Evolutionary conservation across 805 yeast genomes (phyloP).

Genomic region (Cyberlindnera maritima): DNA sequence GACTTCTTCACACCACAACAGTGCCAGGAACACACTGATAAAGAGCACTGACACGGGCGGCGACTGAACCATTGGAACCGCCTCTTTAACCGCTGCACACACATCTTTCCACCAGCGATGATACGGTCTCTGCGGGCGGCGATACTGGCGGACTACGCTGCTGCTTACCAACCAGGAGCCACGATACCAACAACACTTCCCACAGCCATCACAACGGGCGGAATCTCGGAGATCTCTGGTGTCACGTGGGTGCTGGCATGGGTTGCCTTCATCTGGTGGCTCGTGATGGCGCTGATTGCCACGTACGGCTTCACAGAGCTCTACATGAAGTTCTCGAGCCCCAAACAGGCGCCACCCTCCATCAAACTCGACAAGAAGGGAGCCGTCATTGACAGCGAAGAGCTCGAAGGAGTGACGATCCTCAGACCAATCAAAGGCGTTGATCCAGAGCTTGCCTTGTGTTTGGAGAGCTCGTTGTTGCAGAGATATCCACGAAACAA

Average conservation of each 20-base stretch:
- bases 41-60: too few species aligned
- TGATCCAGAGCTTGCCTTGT: slow-evolving; percentile 68
- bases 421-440: slow-evolving; percentile 81
- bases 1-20: too few species aligned
- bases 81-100: too few species aligned
- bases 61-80: too few species aligned
- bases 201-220: neutral
- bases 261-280: slow-evolving; percentile 28
- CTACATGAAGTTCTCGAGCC: slow-evolving; percentile 17
- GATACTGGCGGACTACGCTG: too few species aligned
- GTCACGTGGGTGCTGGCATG: slow-evolving; percentile 9
- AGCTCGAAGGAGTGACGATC: slow-evolving; percentile 67
- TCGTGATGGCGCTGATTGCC: slow-evolving; percentile 18
- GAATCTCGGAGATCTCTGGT: neutral
- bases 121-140: neutral
- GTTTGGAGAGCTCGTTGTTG: slow-evolving; percentile 63
- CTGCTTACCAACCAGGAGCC: neutral
- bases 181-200: neutral
- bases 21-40: too few species aligned
- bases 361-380: slow-evolving; percentile 5
- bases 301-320: slow-evolving; percentile 26
- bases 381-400: slow-evolving; percentile 26
- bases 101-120: too few species aligned
- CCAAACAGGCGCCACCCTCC: slow-evolving; percentile 17
- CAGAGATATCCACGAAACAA: slow-evolving; percentile 63